phyloP scores from a whole-genome alignment of 495 filamentous ascomycete species.

The Penicillium cinerascens region DNA sequence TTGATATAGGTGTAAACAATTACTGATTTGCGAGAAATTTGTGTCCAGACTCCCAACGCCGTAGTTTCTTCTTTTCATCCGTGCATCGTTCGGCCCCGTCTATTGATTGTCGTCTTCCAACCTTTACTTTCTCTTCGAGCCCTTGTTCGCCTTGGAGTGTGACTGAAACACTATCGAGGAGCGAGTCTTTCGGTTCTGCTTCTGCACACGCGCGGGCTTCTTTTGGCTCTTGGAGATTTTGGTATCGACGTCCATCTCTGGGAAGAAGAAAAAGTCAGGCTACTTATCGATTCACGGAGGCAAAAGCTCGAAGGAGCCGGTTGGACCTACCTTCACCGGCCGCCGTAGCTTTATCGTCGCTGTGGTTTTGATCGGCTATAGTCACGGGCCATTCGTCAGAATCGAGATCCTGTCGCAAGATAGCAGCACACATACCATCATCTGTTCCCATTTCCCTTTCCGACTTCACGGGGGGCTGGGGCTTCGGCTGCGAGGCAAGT shows the following conservation, averaged over 20 bases:
- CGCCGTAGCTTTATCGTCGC: conserved; percentile 14
- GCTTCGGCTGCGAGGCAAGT: conserved; percentile 62
- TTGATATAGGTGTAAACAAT: background rate
- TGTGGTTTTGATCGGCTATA: conserved; percentile 17
- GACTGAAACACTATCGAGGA: conserved; percentile 43
- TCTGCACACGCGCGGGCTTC: conserved; percentile 35
- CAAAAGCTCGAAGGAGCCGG: background rate
- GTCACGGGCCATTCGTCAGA: background rate
- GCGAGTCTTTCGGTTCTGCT: conserved; percentile 39
- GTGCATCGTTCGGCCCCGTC: background rate
- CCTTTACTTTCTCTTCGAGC: conserved; percentile 30
- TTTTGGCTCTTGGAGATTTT: conserved; percentile 22
- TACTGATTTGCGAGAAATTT: background rate
- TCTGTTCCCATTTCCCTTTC: conserved; percentile 16
- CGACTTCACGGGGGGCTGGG: conserved; percentile 21
- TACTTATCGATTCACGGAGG: background rate
- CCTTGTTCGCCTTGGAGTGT: conserved; percentile 27
- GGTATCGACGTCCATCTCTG: conserved; percentile 42
- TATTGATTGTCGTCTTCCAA: conserved; percentile 5
- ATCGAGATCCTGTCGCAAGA: background rate
- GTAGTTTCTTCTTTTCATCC: background rate
- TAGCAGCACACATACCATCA: conserved; percentile 26
- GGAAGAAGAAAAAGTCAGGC: background rate
- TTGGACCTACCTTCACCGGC: conserved; percentile 24
- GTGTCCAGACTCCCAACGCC: conserved; percentile 12